These are phyloP conservation scores for Sphaceloma murrayae DNA, from an alignment of 2,329 filamentous ascomycete genomes.

Conservation along the genomic window DNA sequence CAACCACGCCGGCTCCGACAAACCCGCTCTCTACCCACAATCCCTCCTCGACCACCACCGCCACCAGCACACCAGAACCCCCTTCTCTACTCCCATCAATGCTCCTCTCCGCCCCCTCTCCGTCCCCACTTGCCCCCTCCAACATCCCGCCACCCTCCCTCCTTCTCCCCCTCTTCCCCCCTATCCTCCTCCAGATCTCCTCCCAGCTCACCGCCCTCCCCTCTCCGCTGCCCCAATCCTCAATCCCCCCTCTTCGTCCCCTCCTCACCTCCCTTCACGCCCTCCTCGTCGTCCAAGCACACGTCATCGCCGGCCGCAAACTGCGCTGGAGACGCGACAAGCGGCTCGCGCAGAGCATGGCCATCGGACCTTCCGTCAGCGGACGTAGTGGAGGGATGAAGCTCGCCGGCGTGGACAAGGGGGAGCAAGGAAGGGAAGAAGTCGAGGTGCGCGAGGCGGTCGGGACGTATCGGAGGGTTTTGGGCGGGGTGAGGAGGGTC, in stretches of 20 bases:
- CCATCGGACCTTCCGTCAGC: conserved; percentile 64
- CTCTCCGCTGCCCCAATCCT: conserved; percentile 41
- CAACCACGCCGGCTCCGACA: conserved; percentile 1
- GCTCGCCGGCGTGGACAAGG: conserved; percentile 72
- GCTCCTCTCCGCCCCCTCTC: conserved; percentile 15
- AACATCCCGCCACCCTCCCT: conserved; percentile 86
- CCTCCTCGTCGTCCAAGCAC: conserved; percentile 60
- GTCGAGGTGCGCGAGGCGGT: conserved; percentile 73
- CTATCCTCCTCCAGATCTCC: conserved; percentile 58
- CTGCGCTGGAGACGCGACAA: conserved; percentile 85
- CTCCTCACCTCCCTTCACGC: conserved; percentile 57
- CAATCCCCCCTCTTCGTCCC: conserved; percentile 49
- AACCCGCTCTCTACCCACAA: neutral
- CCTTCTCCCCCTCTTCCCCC: conserved; percentile 65
- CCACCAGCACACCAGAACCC: no score
- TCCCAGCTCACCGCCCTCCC: conserved; percentile 57
- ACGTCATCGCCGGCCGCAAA: conserved; percentile 74
- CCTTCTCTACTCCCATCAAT: conserved; percentile 15
- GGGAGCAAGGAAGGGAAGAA: conserved; percentile 72
- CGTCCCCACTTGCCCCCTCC: conserved; percentile 51
- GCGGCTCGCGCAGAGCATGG: conserved; percentile 76
- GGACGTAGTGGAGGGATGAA: conserved; percentile 79
- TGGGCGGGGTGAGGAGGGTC: conserved; percentile 64
- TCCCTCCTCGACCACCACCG: no score
- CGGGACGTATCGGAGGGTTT: conserved; percentile 62